phyloP scores from a whole-genome alignment of 371 early-diverging fungal genomes.

The Mucor lusitanicus region DNA sequence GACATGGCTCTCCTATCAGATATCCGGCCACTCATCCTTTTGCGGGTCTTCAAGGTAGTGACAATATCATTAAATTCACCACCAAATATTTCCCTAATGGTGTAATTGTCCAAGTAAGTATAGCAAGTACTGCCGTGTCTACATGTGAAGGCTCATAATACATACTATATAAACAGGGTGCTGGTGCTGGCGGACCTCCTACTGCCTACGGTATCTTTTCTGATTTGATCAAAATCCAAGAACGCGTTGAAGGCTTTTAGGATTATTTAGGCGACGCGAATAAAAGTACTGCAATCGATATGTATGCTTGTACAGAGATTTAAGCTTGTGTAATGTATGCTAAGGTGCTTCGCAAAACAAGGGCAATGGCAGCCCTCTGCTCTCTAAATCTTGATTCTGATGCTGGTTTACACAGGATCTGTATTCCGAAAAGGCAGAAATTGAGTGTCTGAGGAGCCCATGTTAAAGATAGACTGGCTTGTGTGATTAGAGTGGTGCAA shows the following conservation, averaged over 20 bases:
- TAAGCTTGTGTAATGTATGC: no score
- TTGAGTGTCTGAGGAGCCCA: no score
- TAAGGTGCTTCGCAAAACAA: no score
- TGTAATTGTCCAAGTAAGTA: conserved; percentile 77
- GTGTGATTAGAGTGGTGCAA: no score
- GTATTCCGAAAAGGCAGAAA: no score
- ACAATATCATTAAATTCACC: conserved; percentile 95
- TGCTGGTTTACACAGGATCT: no score
- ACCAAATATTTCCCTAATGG: conserved; percentile 93
- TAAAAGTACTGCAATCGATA: no score
- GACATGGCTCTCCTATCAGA: conserved; percentile 27
- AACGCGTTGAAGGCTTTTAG: conserved; percentile 57
- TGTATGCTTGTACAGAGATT: no score
- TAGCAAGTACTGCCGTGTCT: neutral
- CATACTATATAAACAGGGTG: conserved; percentile 63
- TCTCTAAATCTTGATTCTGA: no score
- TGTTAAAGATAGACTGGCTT: no score
- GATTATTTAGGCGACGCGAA: neutral
- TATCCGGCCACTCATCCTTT: conserved; percentile 91
- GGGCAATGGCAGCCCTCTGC: no score
- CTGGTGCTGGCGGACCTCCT: conserved; percentile 96
- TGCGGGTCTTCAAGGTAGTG: conserved; percentile 91
- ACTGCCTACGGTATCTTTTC: conserved; percentile 96
- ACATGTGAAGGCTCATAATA: neutral
- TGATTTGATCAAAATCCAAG: conserved; percentile 83